These are phyloP conservation scores for Eucalyptus lansdowneana DNA, from an alignment of 345 rosid genomes.

Conservation along the genomic window DNA sequence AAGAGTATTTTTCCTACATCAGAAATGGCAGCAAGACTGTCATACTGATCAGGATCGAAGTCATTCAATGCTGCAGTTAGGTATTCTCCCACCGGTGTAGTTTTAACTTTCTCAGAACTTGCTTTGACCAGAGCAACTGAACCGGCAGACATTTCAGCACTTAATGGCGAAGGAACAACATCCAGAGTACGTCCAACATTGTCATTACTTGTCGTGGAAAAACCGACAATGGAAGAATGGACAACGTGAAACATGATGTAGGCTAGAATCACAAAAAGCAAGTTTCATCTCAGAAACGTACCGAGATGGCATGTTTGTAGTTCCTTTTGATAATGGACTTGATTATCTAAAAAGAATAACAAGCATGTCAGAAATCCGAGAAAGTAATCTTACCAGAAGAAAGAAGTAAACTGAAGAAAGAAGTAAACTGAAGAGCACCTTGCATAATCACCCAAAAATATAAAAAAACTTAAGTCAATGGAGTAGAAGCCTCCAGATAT, in stretches of 20 bases:
- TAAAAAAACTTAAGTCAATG: background rate
- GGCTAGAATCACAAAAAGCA: background rate
- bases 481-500: background rate
- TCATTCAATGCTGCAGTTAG: constrained; percentile 85
- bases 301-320: constrained; percentile 30
- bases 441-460: background rate
- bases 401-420: background rate
- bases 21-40: constrained; percentile 85
- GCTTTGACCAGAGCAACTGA: constrained; percentile 64
- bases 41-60: constrained; percentile 83
- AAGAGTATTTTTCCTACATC: constrained; percentile 97
- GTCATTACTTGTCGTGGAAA: constrained; percentile 23
- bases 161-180: constrained; percentile 22
- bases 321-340: constrained; percentile 50
- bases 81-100: constrained; percentile 94
- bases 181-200: constrained; percentile 30
- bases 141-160: constrained; percentile 40
- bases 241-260: background rate
- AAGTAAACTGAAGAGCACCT: too few species aligned
- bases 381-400: background rate
- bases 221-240: background rate
- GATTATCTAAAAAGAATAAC: constrained; percentile 26
- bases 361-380: background rate
- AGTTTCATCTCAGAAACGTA: background rate
- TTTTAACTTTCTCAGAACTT: constrained; percentile 46